A percentile compares a stretch with the other conserved stretches of the same genome.
Conservation (phyloP, 805 yeast genomes). For the Lipomyces mesembrius region DNA sequence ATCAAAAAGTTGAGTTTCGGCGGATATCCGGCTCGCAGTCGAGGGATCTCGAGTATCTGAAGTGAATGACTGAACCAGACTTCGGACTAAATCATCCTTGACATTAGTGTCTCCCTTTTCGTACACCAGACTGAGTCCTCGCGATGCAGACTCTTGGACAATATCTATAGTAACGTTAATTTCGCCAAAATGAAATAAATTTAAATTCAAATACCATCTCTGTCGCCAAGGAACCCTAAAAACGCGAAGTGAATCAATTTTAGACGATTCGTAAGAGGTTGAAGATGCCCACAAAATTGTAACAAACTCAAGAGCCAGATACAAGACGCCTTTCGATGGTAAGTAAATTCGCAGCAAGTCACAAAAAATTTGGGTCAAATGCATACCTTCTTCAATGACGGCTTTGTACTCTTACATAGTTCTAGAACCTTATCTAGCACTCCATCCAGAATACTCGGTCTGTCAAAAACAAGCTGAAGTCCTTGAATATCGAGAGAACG, state of each 20-base stretch:
- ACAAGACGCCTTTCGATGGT: slow-evolving; percentile 56
- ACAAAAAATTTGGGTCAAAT: slow-evolving; percentile 37
- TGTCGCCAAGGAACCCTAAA: slow-evolving; percentile 75
- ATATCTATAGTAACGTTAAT: slow-evolving; percentile 47
- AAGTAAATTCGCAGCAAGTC: neutral
- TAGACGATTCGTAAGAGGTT: slow-evolving; percentile 50
- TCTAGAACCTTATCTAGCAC: slow-evolving; percentile 58
- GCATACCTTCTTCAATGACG: slow-evolving; percentile 60
- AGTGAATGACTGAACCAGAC: slow-evolving; percentile 76
- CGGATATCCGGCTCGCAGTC: slow-evolving; percentile 67
- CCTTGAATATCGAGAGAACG: slow-evolving; percentile 58
- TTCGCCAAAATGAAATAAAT: neutral
- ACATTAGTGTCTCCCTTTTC: slow-evolving; percentile 72
- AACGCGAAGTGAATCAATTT: slow-evolving; percentile 73
- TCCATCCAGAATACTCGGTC: slow-evolving; percentile 37
- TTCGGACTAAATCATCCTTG: slow-evolving; percentile 73
- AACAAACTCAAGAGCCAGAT: slow-evolving; percentile 83
- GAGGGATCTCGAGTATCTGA: slow-evolving; percentile 51
- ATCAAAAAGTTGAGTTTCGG: slow-evolving; percentile 83
- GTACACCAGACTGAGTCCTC: slow-evolving; percentile 82
- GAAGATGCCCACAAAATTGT: slow-evolving; percentile 67
- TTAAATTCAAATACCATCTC: slow-evolving; percentile 55
- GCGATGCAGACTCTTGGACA: slow-evolving; percentile 88
- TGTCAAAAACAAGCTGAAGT: slow-evolving; percentile 4
- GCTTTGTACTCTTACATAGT: slow-evolving; percentile 68